Conservation (phyloP, 23 red algal species). For the Gracilariopsis chorda region DNA sequence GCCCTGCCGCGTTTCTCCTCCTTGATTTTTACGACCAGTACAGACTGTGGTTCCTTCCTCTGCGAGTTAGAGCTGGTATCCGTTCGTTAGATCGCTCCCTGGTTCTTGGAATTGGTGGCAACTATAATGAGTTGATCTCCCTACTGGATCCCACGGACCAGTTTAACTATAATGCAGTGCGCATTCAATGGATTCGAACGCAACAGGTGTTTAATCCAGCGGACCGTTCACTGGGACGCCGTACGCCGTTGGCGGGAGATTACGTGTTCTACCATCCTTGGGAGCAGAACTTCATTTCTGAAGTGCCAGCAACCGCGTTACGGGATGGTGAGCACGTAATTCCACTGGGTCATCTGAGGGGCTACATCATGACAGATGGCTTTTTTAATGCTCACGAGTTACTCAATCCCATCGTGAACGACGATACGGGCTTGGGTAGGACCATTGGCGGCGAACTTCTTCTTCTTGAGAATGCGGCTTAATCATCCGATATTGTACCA, state of each 20-base stretch:
- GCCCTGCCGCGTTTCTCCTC: not conserved
- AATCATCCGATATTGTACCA: no score
- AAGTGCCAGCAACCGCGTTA: not conserved
- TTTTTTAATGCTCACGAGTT: no score
- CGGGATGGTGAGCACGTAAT: not conserved
- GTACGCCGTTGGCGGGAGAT: not conserved
- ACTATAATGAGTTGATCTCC: not conserved
- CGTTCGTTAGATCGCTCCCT: not conserved
- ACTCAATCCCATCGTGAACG: not conserved
- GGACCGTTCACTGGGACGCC: not conserved
- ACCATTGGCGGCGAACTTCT: no score
- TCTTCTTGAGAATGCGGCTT: no score
- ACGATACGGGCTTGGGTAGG: not conserved
- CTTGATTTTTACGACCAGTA: not conserved
- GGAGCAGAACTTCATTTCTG: not conserved
- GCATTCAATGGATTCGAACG: not conserved
- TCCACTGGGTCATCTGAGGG: not conserved
- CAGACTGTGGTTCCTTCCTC: not conserved
- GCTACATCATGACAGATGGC: not conserved
- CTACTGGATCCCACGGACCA: not conserved
- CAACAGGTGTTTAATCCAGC: not conserved
- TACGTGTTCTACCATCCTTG: constrained; percentile 16
- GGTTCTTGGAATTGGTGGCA: not conserved
- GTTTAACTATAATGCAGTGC: not conserved
- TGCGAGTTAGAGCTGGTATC: not conserved